These are phyloP conservation scores for Neocucurbitaria cava DNA, from an alignment of 2,329 filamentous ascomycete species.

Conservation along the genomic window DNA sequence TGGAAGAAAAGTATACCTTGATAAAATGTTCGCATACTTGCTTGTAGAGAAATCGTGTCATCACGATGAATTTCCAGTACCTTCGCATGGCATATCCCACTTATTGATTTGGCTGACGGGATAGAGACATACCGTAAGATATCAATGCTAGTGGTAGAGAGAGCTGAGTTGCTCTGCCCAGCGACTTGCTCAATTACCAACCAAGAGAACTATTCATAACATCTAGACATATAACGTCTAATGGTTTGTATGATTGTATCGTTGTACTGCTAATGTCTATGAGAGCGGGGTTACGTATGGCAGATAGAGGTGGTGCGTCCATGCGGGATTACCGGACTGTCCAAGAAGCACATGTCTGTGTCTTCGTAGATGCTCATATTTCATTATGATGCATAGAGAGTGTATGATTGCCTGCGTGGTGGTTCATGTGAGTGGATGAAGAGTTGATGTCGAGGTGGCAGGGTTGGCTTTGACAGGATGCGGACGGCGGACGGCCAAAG, in stretches of 20 bases:
- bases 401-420: background rate
- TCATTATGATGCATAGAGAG: background rate
- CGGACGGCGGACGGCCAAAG: constrained; percentile 20
- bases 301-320: constrained; percentile 9
- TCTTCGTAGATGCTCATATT: background rate
- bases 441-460: constrained; percentile 10
- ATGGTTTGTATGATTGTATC: background rate
- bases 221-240: background rate
- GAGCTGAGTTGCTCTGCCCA: background rate
- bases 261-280: constrained; percentile 11
- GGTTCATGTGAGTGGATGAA: background rate
- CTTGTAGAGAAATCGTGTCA: background rate
- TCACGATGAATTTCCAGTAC: too few species aligned
- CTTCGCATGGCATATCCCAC: background rate
- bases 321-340: constrained; percentile 8
- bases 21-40: background rate
- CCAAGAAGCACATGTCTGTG: background rate
- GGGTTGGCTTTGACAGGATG: constrained; percentile 21
- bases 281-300: constrained; percentile 14
- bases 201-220: background rate
- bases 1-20: background rate
- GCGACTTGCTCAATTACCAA: background rate
- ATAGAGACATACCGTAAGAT: background rate
- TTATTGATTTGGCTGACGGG: background rate
- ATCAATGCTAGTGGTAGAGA: background rate